These are phyloP conservation scores for Groenewaldozyma auringiensis DNA, from an alignment of 1,139 yeast species.

Conservation along the genomic window DNA sequence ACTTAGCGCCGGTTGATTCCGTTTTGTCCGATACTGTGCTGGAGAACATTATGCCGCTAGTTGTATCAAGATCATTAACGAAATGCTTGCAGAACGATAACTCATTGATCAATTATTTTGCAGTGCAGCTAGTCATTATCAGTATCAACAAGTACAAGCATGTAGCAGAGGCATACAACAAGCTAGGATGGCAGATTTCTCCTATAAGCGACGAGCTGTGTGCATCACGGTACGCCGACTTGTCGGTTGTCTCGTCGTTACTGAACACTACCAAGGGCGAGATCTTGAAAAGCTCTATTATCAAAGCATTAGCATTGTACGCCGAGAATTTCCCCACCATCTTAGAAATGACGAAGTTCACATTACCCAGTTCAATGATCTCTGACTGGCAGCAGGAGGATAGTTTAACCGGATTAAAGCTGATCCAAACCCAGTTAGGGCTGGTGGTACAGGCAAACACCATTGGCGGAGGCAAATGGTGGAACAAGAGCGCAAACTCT, in stretches of 20 bases:
- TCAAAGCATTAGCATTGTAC: constrained; percentile 20
- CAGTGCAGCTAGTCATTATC: constrained; percentile 51
- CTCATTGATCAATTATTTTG: constrained; percentile 56
- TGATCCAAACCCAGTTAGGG: constrained; percentile 27
- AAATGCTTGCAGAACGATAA: constrained; percentile 51
- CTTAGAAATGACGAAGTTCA: constrained; percentile 13
- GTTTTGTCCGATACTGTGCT: constrained; percentile 32
- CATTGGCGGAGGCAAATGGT: constrained; percentile 50
- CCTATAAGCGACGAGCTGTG: constrained; percentile 34
- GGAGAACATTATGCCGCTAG: constrained; percentile 59
- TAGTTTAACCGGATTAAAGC: constrained; percentile 21
- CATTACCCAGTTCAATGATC: constrained; percentile 18
- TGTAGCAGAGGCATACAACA: constrained; percentile 35
- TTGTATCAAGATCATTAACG: constrained; percentile 51
- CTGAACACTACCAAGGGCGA: constrained; percentile 35
- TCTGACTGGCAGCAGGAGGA: constrained; percentile 12
- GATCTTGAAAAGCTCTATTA: constrained; percentile 32
- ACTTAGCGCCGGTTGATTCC: constrained; percentile 10
- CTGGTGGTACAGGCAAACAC: constrained; percentile 29
- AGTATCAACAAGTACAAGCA: constrained; percentile 46
- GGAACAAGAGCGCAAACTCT: constrained; percentile 39
- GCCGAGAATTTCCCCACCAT: constrained; percentile 20
- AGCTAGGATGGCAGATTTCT: constrained; percentile 36
- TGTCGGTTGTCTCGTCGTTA: constrained; percentile 31
- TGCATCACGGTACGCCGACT: constrained; percentile 42